Evolutionary conservation across 305 asterid genomes (phyloP), one percentile per base, ranked within the genome.

Genomic region (Solanum hybrid): DNA sequence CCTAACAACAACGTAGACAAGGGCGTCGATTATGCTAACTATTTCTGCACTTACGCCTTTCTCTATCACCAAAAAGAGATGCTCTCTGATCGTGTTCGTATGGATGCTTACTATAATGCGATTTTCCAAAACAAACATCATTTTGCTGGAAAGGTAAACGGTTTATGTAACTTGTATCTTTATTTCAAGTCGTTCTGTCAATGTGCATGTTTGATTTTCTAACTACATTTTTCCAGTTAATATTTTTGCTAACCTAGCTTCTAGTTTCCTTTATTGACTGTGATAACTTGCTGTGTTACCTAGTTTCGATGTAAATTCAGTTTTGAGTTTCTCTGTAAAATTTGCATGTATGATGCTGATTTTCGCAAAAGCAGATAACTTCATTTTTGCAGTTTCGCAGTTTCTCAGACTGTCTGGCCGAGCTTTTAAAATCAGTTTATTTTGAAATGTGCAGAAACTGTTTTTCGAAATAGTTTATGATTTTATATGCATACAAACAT

Each of bases 51-150:
- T 60, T 97, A 97, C 89, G 96, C 96, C 71, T 97, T 93, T 89
- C 98, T 97, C 66, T 97, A 94, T 94, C 99, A 97, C 94, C 99
- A 97, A 95, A 97, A 97, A 90, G 99, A 96, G 94, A 97, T 97
- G 99, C 99, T 96, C 86, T 95, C 95, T 79, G 99, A 97, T 95
- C 98, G 96, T 45, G 95, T 97, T 45, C 98, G 99, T 27, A 97
- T 97, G 99, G 98, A 97, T 91, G 96, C 99, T 88, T 97, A 97
- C 89, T 97, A 85, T 93, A 93, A 95, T 89, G 95, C 99, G 69
- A 91, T 97, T 82, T 97, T 96, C 90, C 87, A 94, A 91, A 97
- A 97, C 93, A 95, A 94, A 82, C 95, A 94, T 89, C 99, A 97
- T 87, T 97, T 97, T 88, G 66, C 82, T 19, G 99, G 97, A 87